Evolutionary conservation across 208 protist species (phyloP).

Genomic region (Trypanosoma lewisi): DNA sequence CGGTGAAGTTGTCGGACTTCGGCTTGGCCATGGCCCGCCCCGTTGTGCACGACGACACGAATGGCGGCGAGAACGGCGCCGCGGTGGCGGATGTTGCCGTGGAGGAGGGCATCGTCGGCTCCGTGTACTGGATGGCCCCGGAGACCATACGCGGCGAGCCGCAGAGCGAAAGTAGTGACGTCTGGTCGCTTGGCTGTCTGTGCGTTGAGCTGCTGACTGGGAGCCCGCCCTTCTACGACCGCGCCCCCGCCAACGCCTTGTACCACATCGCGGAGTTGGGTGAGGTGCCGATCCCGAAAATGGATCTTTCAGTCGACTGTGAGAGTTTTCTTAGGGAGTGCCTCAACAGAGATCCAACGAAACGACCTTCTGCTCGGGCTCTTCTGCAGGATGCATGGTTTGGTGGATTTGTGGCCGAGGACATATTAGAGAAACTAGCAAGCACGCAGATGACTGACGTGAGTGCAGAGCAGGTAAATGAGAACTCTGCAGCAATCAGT

Average conservation of each 20-base stretch:
- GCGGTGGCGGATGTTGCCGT: neutral
- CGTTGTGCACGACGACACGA: neutral
- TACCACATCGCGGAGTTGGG: conserved; percentile 60
- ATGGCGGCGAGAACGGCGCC: conserved; percentile 1
- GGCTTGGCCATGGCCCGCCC: conserved; percentile 50
- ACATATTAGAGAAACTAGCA: conserved; percentile 20
- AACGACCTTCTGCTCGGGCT: conserved; percentile 41
- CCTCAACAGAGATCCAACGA: conserved; percentile 41
- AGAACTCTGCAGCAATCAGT: conserved; percentile 36
- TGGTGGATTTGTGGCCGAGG: conserved; percentile 27
- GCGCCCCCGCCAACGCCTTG: conserved; percentile 53
- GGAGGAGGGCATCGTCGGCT: conserved; percentile 53
- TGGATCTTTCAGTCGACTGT: conserved; percentile 54
- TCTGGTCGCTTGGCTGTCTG: conserved; percentile 83
- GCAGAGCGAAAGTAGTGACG: conserved; percentile 49
- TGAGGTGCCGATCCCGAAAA: conserved; percentile 24
- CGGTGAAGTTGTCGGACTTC: conserved; percentile 90
- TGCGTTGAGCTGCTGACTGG: conserved; percentile 76
- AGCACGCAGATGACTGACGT: conserved; percentile 12
- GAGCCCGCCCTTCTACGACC: conserved; percentile 69
- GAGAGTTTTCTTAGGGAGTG: conserved; percentile 52
- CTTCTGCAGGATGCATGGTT: conserved; percentile 66
- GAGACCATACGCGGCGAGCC: conserved; percentile 54
- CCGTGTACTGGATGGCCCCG: conserved; percentile 86
- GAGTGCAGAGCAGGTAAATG: conserved; percentile 14